Evolutionary conservation across 1,139 yeast genomes (phyloP).

Genomic region (Magnusiomyces paraingens): DNA sequence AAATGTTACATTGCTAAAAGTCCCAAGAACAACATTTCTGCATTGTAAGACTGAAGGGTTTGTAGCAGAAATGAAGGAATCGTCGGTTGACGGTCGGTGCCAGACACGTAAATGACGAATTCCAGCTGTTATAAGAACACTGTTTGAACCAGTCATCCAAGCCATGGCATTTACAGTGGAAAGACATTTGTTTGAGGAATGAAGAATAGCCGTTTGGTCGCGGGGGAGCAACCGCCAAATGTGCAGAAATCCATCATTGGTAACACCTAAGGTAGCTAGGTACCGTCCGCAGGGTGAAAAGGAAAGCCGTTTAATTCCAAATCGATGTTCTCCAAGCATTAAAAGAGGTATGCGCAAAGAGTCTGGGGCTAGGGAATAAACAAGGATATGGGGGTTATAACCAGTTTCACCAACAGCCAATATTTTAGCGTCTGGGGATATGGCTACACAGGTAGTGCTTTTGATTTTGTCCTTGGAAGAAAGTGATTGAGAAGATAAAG

Average conservation of each 20-base stretch:
- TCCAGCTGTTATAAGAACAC: conserved; percentile 46
- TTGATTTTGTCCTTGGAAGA: conserved; percentile 42
- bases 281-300: conserved; percentile 53
- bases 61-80: neutral
- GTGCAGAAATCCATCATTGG: conserved; percentile 59
- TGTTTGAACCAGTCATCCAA: conserved; percentile 45
- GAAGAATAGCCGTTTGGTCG: conserved; percentile 25
- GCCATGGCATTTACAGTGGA: conserved; percentile 47
- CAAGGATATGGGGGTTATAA: conserved; percentile 53
- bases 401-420: conserved; percentile 67
- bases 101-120: conserved; percentile 55
- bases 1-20: conserved; percentile 44
- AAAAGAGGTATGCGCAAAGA: conserved; percentile 45
- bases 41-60: conserved; percentile 44
- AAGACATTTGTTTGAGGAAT: conserved; percentile 55
- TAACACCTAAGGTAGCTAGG: conserved; percentile 54
- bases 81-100: conserved; percentile 33
- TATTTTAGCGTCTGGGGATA: conserved; percentile 46
- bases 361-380: conserved; percentile 49
- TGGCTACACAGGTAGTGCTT: conserved; percentile 48
- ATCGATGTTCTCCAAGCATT: conserved; percentile 52
- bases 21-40: conserved; percentile 51
- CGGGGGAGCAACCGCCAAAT: conserved; percentile 44
- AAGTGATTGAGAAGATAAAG: too few relatives aligned
- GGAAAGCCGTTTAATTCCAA: conserved; percentile 50